Base-by-base conservation (phyloP, 1,139 yeast genomes). In the Lodderomyces elongisporus region DNA sequence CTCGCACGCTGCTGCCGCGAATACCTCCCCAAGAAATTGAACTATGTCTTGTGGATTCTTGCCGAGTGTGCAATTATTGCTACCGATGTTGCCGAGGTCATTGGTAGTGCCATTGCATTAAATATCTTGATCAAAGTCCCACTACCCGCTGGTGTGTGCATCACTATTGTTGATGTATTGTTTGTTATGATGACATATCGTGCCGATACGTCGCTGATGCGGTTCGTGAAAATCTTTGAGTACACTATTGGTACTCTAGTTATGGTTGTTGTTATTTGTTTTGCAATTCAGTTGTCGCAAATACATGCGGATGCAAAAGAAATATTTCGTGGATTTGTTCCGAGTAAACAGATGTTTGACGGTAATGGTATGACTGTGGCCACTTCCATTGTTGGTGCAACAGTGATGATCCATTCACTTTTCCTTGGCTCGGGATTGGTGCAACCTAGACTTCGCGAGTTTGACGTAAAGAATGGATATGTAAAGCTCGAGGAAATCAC, bases 41-140 rank as follows among this genome's bases (percentile, higher is more conserved):
- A 81, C 45, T 52, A 60, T 39, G 42, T 57, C 1, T 43, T 85
- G 4, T 85, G 85, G 73, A 43, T 81, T 27, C 64, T 82, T 39
- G 89, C 94, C 1, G 94, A 85, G 52, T 66, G 73, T 48, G 93
- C 94, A 21, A 84, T 85, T 39, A 74, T 85, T 33, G 87, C 94
- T 1, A 85, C 94, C 0, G 94, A 85, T 62, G 70, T 85, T 7
- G 93, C 94, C 3, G 95, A 85, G 50, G 94, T 85, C 22, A 82
- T 85, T 36, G 95, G 94, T 47, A 76, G 87, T n/a, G 93, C 94
- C 3, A 77, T 85, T 46, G 91, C 94, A 0, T 61, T 85, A 39
- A 83, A 85, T 49, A 78, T 85, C 35, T 62, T 85, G 39, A 47
- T 82, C 29, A 69, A 68, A 33, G 66, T 85, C 12, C 94, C 94